Conservation (phyloP, 2,329 filamentous ascomycete genomes). For the Monilinia laxa region DNA sequence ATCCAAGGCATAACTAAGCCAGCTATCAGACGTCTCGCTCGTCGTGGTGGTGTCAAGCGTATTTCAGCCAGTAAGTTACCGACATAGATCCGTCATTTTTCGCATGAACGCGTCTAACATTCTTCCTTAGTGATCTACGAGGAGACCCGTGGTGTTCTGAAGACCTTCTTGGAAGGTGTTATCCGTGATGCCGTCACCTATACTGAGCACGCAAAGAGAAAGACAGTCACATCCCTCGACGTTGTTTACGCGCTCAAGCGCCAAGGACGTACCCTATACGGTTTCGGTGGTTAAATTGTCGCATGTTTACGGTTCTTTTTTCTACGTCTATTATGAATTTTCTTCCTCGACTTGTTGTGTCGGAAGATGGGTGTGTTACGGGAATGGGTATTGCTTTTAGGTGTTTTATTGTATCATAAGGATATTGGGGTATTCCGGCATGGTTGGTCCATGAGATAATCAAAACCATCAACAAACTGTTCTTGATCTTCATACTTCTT, state of each 20-base stretch:
- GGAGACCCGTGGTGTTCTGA: slow-evolving; percentile 80
- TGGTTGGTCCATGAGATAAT: slow-evolving; percentile 35
- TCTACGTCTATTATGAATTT: slow-evolving; percentile 35
- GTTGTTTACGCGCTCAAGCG: slow-evolving; percentile 67
- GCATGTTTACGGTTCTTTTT: slow-evolving; percentile 27
- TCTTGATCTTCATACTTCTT: background rate
- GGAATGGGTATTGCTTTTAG: slow-evolving; percentile 34
- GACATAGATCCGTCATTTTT: background rate
- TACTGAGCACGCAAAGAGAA: slow-evolving; percentile 74
- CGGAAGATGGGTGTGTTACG: slow-evolving; percentile 32
- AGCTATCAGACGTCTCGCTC: slow-evolving; percentile 95
- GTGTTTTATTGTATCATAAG: slow-evolving; percentile 39
- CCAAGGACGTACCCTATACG: slow-evolving; percentile 66
- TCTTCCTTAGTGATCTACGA: slow-evolving; percentile 65
- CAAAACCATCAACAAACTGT: slow-evolving; percentile 24
- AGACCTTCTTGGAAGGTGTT: slow-evolving; percentile 81
- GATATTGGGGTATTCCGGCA: slow-evolving; percentile 33
- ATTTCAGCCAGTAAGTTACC: slow-evolving; percentile 77
- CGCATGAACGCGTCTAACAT: slow-evolving; percentile 38
- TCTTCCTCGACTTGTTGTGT: slow-evolving; percentile 28
- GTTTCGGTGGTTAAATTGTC: slow-evolving; percentile 60
- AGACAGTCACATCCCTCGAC: slow-evolving; percentile 66
- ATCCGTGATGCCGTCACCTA: slow-evolving; percentile 54
- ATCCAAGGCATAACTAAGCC: slow-evolving; percentile 99
- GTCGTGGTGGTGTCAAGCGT: slow-evolving; percentile 99